Base-by-base conservation (phyloP, 2,329 filamentous ascomycete genomes). In the Xylariales sp. region DNA sequence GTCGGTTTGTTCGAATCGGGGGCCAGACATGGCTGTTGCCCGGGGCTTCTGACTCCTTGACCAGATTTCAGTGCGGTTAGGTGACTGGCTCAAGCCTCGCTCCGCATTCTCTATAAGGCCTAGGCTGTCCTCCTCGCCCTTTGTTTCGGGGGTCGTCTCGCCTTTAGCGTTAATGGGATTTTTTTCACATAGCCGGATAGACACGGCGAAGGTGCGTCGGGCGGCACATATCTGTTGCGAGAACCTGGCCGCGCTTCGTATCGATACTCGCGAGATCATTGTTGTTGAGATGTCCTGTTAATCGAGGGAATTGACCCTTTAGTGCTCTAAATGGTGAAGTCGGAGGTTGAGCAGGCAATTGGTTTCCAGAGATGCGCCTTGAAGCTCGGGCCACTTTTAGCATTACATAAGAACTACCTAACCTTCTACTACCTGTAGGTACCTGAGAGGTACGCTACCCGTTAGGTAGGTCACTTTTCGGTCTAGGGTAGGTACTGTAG, bases 1-100 rank as follows among this genome's bases (percentile, higher is more conserved):
- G 77, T 97, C 93, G 41, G 93, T 98, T 89, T 98, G 95, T 86
- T 99, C 96, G 78, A 99, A 99, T 75, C 95, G 87, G 72, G 96
- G 96, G 49, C 96, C 96, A 49, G 90, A 89, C 95, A 99, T 99
- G 61, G 94, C 96, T 80, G 89, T 82, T 62, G 89, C 87, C 76
- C 95, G 87, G 46, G 93, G 89, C 81, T 89, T 89, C 86, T 99
- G 96, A 83, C 89, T 97, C 77, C 89, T 84, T 69, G 93, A 93
- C 96, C 96, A 99, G 68, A 93, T 87, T 5, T 82, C 88, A 67
- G 85, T 82, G 70, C 94, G 89, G 85, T 99, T 99, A 28, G 96
- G 96, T 39, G 95, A 93, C 84, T 99, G 96, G 80, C 85, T 81
- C 68, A 84, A 79, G 18, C 75, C 76, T 32, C 73, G 69, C 80